phyloP scores from a whole-genome alignment of 139 green algal species.

The Chlorella sp. region DNA sequence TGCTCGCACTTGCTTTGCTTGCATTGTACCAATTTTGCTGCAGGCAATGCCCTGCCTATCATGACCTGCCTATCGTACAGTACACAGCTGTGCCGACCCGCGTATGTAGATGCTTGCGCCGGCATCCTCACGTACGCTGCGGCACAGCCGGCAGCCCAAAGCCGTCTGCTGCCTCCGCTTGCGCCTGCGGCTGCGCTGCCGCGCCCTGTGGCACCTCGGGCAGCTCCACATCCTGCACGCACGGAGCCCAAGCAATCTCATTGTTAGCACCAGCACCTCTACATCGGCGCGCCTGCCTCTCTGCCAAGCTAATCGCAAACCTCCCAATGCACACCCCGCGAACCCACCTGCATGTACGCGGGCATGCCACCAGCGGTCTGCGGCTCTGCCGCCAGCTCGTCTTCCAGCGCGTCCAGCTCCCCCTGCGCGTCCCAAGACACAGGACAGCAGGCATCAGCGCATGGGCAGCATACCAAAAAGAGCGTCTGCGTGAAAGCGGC shows the following conservation, averaged over 20 bases:
- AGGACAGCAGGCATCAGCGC: too few species aligned
- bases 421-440: too few species aligned
- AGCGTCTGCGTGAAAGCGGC: too few species aligned
- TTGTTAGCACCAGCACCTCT: too few species aligned
- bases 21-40: too few species aligned
- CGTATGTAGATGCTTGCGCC: neutral
- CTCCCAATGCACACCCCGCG: too few species aligned
- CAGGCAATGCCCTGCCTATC: too few species aligned
- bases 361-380: slow-evolving; percentile 51
- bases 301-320: too few species aligned
- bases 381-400: slow-evolving; percentile 63
- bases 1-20: too few species aligned
- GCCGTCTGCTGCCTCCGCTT: slow-evolving; percentile 40
- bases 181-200: slow-evolving; percentile 18
- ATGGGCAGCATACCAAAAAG: too few species aligned
- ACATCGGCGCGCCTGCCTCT: too few species aligned
- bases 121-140: slow-evolving; percentile 41
- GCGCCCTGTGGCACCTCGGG: slow-evolving; percentile 55
- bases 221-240: slow-evolving; percentile 16
- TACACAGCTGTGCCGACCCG: neutral
- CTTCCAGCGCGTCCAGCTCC: slow-evolving; percentile 94
- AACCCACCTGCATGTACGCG: slow-evolving; percentile 74
- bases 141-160: slow-evolving; percentile 58
- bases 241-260: too few species aligned
- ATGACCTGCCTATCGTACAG: neutral